Percentiles rank a stretch among this genome's conserved stretches.
Conservation (phyloP, 2,329 filamentous ascomycete species). For the Colletotrichum eremochloae region DNA sequence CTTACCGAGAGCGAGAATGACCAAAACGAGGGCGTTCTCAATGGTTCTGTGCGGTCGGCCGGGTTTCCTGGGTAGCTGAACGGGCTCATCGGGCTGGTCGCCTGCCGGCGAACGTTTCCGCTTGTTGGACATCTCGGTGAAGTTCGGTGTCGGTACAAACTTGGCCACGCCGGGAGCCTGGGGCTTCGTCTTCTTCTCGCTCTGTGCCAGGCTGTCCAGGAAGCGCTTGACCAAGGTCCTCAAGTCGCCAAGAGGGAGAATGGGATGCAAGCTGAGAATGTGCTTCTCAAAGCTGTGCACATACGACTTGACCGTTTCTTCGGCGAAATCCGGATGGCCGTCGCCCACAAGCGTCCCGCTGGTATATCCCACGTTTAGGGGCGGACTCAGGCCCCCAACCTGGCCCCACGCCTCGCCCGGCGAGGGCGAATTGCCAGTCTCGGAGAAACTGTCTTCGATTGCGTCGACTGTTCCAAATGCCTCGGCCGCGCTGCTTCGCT, state of each 20-base stretch:
- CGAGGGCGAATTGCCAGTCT: slow-evolving; percentile 67
- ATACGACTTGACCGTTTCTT: slow-evolving; percentile 64
- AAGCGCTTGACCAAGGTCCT: slow-evolving; percentile 67
- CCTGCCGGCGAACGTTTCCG: slow-evolving; percentile 66
- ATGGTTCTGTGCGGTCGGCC: slow-evolving; percentile 75
- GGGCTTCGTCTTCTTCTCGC: slow-evolving; percentile 27
- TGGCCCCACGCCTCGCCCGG: slow-evolving; percentile 72
- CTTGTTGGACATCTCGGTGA: slow-evolving; percentile 53
- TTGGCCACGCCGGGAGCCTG: slow-evolving; percentile 46
- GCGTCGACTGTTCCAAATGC: slow-evolving; percentile 57
- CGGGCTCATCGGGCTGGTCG: slow-evolving; percentile 33
- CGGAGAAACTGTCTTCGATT: slow-evolving; percentile 60
- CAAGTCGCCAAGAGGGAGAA: slow-evolving; percentile 68
- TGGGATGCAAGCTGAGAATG: slow-evolving; percentile 75
- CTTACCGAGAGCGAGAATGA: slow-evolving; percentile 88
- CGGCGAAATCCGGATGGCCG: slow-evolving; percentile 68
- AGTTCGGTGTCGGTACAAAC: slow-evolving; percentile 46
- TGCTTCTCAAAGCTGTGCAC: slow-evolving; percentile 71
- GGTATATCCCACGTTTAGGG: slow-evolving; percentile 52
- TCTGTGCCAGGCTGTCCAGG: slow-evolving; percentile 60
- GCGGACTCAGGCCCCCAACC: slow-evolving; percentile 64
- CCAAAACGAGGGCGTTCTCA: slow-evolving; percentile 83
- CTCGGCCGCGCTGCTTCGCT: slow-evolving; percentile 46
- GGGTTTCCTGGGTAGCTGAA: slow-evolving; percentile 50
- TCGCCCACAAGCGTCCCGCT: slow-evolving; percentile 57